Base-by-base conservation (phyloP, 1,284 basidiomycete genomes). In the Rhodotorula glutinis region DNA sequence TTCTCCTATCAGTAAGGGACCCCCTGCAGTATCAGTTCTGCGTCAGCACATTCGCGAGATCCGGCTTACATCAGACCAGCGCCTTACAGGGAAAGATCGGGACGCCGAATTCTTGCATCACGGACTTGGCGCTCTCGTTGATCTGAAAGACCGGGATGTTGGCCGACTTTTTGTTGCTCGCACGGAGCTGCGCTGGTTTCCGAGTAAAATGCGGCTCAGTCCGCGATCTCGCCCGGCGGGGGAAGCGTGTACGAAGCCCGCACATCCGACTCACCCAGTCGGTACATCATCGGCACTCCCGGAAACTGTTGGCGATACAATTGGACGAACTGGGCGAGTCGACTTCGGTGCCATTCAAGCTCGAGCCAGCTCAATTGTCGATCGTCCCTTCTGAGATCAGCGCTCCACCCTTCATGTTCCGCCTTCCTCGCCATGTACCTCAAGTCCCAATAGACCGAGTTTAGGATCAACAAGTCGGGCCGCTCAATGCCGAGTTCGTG, bases 361-460 rank as follows among this genome's bases (percentile, higher is more conserved):
- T 55, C 53, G 23, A 13, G 4, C 38, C 33, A 55, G 17, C 23
- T 55, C 53, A 55, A 25, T 17, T 44, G 21, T 29, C 57, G 29
- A 29, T n/a, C 44, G 27, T 29, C 27, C 19, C 46, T 13, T 17
- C 47, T 25, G 21, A 58, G n/a, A 30, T 58, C 44, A 44, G 25
- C 43, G 16, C 27, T 13, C 57, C 57, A 58, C 4, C 46, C 46
- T 21, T 58, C 44, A 13, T 58, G 57, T 23, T 27, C 14, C 17
- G 57, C 57, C 27, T 58, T 46, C 23, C 44, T 29, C 23, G 44
- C 29, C 16, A 58, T 30, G 57, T 58, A 58, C 19, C 57, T 44
- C 4, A 58, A 30, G 33, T 58, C 57, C 57, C 57, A 58, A 29
- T 58, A 58, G 46, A 58, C 44, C 30, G 57, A 58, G 30, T 58